A percentile compares a stretch with the other conserved stretches of the same genome.
Evolutionary conservation across 2,329 filamentous ascomycete species (phyloP).

Genomic region (Drechslera avenae): DNA sequence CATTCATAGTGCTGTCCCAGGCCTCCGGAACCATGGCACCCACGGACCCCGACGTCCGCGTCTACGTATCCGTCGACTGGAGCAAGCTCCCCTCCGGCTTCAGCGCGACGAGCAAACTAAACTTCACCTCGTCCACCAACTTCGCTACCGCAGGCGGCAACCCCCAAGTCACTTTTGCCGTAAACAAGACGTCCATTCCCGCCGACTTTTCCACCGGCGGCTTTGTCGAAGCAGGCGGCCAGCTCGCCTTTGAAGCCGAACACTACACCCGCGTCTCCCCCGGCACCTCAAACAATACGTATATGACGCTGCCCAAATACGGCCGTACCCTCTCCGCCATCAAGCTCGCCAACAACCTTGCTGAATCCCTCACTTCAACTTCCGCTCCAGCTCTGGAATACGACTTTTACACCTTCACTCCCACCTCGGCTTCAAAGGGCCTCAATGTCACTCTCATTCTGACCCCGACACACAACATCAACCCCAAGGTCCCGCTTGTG

Average conservation of each 20-base stretch:
- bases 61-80: conserved; percentile 49
- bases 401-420: conserved; percentile 46
- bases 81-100: conserved; percentile 32
- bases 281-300: conserved; percentile 30
- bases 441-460: conserved; percentile 51
- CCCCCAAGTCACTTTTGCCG: conserved; percentile 39
- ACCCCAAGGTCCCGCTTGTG: conserved; percentile 56
- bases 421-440: conserved; percentile 36
- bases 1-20: conserved; percentile 46
- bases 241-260: conserved; percentile 46
- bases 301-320: conserved; percentile 42
- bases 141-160: conserved; percentile 47
- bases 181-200: conserved; percentile 45
- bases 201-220: conserved; percentile 36
- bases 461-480: conserved; percentile 56
- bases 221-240: conserved; percentile 44
- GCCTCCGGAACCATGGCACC: conserved; percentile 39
- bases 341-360: conserved; percentile 37
- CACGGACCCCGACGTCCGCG: conserved; percentile 38
- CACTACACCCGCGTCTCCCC: conserved; percentile 44
- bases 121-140: conserved; percentile 40
- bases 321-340: conserved; percentile 46
- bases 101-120: conserved; percentile 39
- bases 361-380: conserved; percentile 33
- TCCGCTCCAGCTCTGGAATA: conserved; percentile 45